These are phyloP conservation scores for Rhynchospora pubera DNA, from an alignment of 176 grass and related monocot species.

Conservation along the genomic window DNA sequence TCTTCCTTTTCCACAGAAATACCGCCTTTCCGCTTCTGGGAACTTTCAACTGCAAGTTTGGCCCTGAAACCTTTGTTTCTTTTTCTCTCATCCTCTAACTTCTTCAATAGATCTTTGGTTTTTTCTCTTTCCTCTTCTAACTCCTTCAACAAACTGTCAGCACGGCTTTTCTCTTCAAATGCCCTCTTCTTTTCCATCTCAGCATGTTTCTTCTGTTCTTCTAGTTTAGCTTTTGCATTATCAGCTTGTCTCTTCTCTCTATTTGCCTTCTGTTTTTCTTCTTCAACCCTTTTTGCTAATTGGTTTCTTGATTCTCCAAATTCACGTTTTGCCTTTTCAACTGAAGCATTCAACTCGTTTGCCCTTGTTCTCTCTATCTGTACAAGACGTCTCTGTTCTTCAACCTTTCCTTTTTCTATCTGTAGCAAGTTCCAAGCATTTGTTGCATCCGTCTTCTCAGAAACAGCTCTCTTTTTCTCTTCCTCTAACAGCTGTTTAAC, in stretches of 20 bases:
- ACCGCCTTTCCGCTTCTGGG: slow-evolving; percentile 10
- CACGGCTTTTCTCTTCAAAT: slow-evolving; percentile 36
- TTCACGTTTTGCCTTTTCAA: slow-evolving; percentile 70
- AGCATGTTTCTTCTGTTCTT: slow-evolving; percentile 47
- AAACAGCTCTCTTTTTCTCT: slow-evolving; percentile 41
- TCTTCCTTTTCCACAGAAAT: slow-evolving; percentile 12
- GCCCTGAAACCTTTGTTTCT: slow-evolving; percentile 30
- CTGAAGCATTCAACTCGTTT: slow-evolving; percentile 38
- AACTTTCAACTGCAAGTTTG: slow-evolving; percentile 23
- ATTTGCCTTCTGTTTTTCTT: slow-evolving; percentile 56
- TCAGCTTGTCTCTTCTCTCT: slow-evolving; percentile 64
- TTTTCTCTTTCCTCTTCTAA: slow-evolving; percentile 57
- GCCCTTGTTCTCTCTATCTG: slow-evolving; percentile 54
- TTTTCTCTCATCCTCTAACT: slow-evolving; percentile 60
- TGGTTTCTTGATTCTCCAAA: slow-evolving; percentile 42
- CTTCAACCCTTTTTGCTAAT: slow-evolving; percentile 48
- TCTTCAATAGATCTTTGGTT: slow-evolving; percentile 35
- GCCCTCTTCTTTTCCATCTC: slow-evolving; percentile 53
- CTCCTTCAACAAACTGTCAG: slow-evolving; percentile 46
- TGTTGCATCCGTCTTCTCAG: slow-evolving; percentile 48
- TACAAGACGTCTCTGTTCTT: slow-evolving; percentile 59
- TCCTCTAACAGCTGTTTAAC: slow-evolving; percentile 51
- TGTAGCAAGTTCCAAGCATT: slow-evolving; percentile 49
- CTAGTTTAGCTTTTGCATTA: slow-evolving; percentile 41
- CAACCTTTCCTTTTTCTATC: slow-evolving; percentile 50